Percentiles rank a stretch among this genome's conserved stretches.
phyloP scores from a whole-genome alignment of 2,329 filamentous ascomycete species.

The Colletotrichum gigasporum region DNA sequence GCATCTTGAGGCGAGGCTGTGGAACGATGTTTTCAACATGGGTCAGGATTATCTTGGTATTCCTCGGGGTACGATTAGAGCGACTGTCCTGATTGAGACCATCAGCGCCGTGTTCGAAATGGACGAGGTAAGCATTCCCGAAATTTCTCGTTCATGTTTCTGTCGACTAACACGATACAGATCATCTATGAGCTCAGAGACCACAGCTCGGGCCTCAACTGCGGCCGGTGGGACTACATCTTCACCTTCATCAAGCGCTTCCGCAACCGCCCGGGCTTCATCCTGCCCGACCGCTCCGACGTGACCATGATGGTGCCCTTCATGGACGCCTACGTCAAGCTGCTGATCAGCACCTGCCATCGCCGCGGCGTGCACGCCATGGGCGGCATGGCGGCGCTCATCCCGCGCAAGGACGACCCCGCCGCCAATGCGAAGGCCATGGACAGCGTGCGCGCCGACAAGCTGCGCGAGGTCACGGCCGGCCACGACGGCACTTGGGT shows the following conservation, averaged over 20 bases:
- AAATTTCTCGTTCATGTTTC: fast-evolving
- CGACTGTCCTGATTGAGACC: constrained; percentile 89
- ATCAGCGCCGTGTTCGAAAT: constrained; percentile 93
- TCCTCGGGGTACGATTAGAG: constrained; percentile 83
- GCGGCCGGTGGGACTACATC: constrained; percentile 95
- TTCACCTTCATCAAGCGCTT: constrained; percentile 96
- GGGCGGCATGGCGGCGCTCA: constrained; percentile 93
- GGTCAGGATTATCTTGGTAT: constrained; percentile 87
- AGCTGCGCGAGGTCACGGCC: constrained; percentile 86
- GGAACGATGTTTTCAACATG: constrained; percentile 93
- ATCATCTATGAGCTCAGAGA: constrained; percentile 95
- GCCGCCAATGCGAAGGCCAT: constrained; percentile 87
- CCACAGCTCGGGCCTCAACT: constrained; percentile 89
- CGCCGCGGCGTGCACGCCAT: constrained; percentile 89
- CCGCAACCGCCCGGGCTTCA: constrained; percentile 85
- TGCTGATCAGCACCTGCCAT: constrained; percentile 93
- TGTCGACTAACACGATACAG: constrained; percentile 35
- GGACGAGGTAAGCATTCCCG: constrained; percentile 67
- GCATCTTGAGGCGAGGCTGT: constrained; percentile 87
- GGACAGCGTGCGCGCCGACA: constrained; percentile 85
- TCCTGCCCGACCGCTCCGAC: constrained; percentile 83
- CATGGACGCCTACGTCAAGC: constrained; percentile 87
- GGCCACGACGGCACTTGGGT: constrained; percentile 93
- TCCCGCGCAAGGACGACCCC: constrained; percentile 89
- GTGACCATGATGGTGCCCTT: constrained; percentile 95